A percentile compares a stretch with the other conserved stretches of the same genome.
These are phyloP conservation scores for Leccinum truebloodii DNA, from an alignment of 768 basidiomycete species.

Conservation along the genomic window DNA sequence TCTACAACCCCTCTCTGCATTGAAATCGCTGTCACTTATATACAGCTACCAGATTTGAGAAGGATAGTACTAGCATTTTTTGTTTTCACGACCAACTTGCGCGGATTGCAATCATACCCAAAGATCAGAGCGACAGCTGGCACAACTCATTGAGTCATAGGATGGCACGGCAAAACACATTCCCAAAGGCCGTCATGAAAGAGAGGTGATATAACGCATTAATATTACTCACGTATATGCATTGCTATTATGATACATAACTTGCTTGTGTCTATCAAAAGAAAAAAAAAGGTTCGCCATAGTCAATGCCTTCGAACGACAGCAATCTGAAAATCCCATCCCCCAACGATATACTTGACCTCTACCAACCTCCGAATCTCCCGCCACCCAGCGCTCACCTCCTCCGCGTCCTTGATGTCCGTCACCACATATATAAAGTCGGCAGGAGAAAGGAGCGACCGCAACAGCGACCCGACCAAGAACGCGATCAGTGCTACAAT, in stretches of 20 bases:
- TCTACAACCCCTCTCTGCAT: no score
- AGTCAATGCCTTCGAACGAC: conserved; percentile 69
- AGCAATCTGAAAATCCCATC: conserved; percentile 89
- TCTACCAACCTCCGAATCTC: conserved; percentile 83
- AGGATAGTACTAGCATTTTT: no score
- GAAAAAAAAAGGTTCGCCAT: background rate
- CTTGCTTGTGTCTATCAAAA: conserved; percentile 8
- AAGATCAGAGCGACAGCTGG: no score
- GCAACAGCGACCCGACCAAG: conserved; percentile 85
- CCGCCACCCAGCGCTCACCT: conserved; percentile 65
- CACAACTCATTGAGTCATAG: no score
- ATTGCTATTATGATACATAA: conserved; percentile 14
- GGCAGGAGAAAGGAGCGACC: conserved; percentile 85
- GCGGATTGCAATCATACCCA: no score
- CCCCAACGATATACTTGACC: conserved; percentile 76
- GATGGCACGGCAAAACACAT: background rate
- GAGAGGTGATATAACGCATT: background rate
- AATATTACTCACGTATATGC: conserved; percentile 3
- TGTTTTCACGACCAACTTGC: no score
- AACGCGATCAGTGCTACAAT: conserved; percentile 85
- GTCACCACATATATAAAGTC: conserved; percentile 85
- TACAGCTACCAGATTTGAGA: no score
- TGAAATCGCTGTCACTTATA: no score
- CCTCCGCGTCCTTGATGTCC: conserved; percentile 55
- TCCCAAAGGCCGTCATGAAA: background rate